phyloP scores from a whole-genome alignment of 2,329 filamentous ascomycete genomes.

The Elsinoe necatrix region DNA sequence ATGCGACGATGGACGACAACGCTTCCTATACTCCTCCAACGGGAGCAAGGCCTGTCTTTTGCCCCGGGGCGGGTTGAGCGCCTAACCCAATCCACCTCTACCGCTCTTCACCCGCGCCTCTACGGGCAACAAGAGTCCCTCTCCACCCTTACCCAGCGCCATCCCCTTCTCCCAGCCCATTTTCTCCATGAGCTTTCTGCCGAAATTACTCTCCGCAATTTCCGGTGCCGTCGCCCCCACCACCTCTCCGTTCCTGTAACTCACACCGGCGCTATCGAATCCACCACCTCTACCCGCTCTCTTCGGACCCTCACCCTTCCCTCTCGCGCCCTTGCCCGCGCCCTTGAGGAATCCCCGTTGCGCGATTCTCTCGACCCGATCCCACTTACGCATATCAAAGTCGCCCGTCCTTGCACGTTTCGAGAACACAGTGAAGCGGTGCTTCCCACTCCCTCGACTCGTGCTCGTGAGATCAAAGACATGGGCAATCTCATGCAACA shows the following conservation, averaged over 20 bases:
- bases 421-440: constrained; percentile 67
- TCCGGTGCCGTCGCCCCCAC: constrained; percentile 81
- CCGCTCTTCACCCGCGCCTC: constrained; percentile 77
- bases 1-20: no score
- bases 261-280: constrained; percentile 34
- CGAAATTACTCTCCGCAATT: constrained; percentile 72
- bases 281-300: constrained; percentile 25
- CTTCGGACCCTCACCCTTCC: constrained; percentile 13
- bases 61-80: neutral
- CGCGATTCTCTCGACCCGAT: constrained; percentile 36
- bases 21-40: neutral
- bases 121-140: constrained; percentile 81
- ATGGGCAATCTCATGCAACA: constrained; percentile 70
- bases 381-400: constrained; percentile 49
- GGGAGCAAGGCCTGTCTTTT: neutral
- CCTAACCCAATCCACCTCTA: constrained; percentile 68
- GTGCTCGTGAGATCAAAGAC: constrained; percentile 74
- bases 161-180: constrained; percentile 94
- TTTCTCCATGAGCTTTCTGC: constrained; percentile 81
- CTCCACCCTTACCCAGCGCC: constrained; percentile 69
- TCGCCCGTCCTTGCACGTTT: constrained; percentile 60
- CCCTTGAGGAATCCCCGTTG: constrained; percentile 47
- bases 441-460: constrained; percentile 64
- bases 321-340: constrained; percentile 23
- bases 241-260: constrained; percentile 75